Base-by-base conservation (phyloP, 768 basidiomycete species). In the Russula vinacea region DNA sequence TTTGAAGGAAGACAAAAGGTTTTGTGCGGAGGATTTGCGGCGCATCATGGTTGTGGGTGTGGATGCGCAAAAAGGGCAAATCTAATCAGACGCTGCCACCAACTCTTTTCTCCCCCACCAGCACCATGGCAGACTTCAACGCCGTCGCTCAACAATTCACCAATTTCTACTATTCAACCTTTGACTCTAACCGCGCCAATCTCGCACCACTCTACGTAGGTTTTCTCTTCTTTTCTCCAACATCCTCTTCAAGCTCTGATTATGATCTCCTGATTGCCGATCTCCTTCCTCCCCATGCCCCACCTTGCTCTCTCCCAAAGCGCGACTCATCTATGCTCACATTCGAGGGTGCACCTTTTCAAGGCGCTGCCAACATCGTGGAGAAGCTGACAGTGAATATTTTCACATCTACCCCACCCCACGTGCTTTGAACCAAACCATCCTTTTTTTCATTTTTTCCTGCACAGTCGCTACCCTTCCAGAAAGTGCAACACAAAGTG, bases 21-120 rank as follows among this genome's bases (percentile, higher is more conserved):
- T 90, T 77, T 89, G 90, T 13, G 87, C 90, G 13, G 90, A 91
- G 22, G 89, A 90, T 78, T 93, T 94, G 68, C 91, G 84, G 69
- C 90, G 87, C 82, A 94, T 87, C 8, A 78, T 69, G 33, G 19
- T n/a, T 17, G 19, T 19, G 44, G n/a, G 10, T 19, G 19, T 29
- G 6, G 1, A 35, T 35, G 35, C 35, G 8, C 33, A 33, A 33
- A 33, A 10, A 10, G 35, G 35, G 10, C 6, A 47, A 40, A 65
- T 65, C 64, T 65, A 56, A 65, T 65, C 64, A 45, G 32, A 16
- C 44, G 49, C 58, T 5, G 24, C 16, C 5, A 1, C 6, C 19
- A 5, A n/a, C 22, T 60, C 63, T 33, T 57, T n/a, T 6, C 22
- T 19, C 33, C 33, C 17, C 11, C 44, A 22, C 13, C 19, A 22